Base-by-base conservation (phyloP, 2,329 filamentous ascomycete genomes). In the Colletotrichum graminicola region DNA sequence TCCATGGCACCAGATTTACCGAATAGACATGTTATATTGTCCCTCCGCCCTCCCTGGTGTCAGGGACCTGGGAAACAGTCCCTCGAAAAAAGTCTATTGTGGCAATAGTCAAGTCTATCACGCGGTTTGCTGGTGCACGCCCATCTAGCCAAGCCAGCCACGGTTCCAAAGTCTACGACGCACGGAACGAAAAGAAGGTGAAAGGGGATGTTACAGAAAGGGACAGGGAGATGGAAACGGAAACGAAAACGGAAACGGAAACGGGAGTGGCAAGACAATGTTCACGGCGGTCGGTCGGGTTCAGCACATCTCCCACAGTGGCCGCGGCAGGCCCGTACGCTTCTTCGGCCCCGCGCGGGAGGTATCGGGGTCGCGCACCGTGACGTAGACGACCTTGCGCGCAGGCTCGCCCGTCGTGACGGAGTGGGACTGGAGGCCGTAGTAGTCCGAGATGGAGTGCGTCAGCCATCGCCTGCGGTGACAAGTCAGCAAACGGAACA, bases 401-500 rank as follows among this genome's bases (percentile, higher is more conserved):
- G 90, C 88, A 3, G 94, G 92, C 74, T 90, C 86, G 41, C 90
- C 91, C 1, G 92, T 87, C 0, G 92, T 92, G 71, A 95, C 89
- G 5, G 93, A 95, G 84, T 91, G 94, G 26, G 95, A 97, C 72
- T 91, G 89, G 67, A 98, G 87, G 55, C 94, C 95, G 79, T 98
- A 98, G 80, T 98, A 98, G 51, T 92, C 90, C 12, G 94, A 95
- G 74, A 98, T 95, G 69, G 93, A 93, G 81, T 98, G 95, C 1
- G 97, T 94, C 65, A 98, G 89, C 93, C 95, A 98, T 74, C 95
- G 93, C 75, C 93, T 95, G n/a, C 43, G 43, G 18, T 16, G 43
- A 45, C 73, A 65, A n/a, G 74, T 74, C 41, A 72, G 64, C 56
- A 73, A 56, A 7, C 39, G 18, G 8, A 43, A 6, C 41, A 43